Base-by-base conservation (phyloP, 805 yeast species). In the Starmerella potacharoeniae region DNA sequence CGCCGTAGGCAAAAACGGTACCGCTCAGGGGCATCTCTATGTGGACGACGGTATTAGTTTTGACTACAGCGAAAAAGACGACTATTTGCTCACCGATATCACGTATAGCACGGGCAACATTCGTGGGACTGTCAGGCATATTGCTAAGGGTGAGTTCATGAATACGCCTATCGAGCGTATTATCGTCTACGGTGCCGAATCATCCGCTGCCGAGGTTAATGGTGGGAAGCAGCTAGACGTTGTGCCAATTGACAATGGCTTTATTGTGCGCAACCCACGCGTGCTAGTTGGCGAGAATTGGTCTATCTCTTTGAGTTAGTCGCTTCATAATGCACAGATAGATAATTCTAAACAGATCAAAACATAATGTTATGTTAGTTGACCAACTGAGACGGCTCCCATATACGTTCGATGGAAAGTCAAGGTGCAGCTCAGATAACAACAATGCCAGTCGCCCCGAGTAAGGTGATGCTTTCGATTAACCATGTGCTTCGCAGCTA, bases 41-140 rank as follows among this genome's bases (percentile, higher is more conserved):
- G 68, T 84, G 39, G 97, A 90, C 67, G 97, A 90, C 68, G 96
- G 95, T 14, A 85, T 82, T 61, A 75, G 90, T 0, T 86, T 77
- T 61, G 77, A 73, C 45, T 80, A 80, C 65, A 58, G 67, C 35
- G 53, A 28, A 31, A 60, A 70, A 1, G 84, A 83, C 6, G 81
- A 79, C 31, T 82, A 58, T 62, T 53, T 80, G 3, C 66, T 71
- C 45, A 64, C 79, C 1, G 62, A 71, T 1, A 74, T 86, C 36
- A 46, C 34, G 14, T 52, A 42, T n/a, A 60, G 59, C 2, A 68
- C 70, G 22, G 67, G 70, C 5, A 35, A 22, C 4, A 43, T 66
- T 37, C 14, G 29, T 4, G 56, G 53, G 35, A 46, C 13, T 16
- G 62, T 57, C 2, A 29, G 52, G 16, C 63, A 59, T 45, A 8